These are phyloP conservation scores for Alternaria alternata DNA, from an alignment of 2,329 filamentous ascomycete species.

Conservation along the genomic window DNA sequence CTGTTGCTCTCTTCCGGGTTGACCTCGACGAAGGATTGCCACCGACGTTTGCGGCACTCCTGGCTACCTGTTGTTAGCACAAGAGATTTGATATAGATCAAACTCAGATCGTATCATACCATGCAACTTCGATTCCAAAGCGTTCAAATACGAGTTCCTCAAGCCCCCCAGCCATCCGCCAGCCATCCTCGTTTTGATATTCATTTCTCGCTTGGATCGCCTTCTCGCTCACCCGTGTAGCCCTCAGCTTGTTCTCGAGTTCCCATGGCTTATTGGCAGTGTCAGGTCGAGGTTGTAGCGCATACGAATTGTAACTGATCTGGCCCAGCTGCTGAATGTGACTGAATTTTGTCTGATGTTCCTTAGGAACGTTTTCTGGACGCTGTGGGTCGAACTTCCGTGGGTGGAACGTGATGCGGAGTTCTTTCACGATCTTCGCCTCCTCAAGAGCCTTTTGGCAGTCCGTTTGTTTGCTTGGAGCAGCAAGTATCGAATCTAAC, in stretches of 20 bases:
- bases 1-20: slow-evolving; percentile 16
- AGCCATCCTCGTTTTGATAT: slow-evolving; percentile 21
- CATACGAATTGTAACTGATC: slow-evolving; percentile 16
- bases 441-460: not conserved
- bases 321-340: slow-evolving; percentile 21
- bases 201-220: not conserved
- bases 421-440: not conserved
- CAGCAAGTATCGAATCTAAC: not conserved
- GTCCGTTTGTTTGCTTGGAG: not conserved
- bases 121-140: slow-evolving; percentile 29
- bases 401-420: slow-evolving; percentile 6
- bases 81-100: not conserved
- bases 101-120: slow-evolving; percentile 22
- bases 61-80: not conserved
- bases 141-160: too few species aligned
- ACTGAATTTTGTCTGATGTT: slow-evolving; percentile 21
- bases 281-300: slow-evolving; percentile 8
- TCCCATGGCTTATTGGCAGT: slow-evolving; percentile 20
- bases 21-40: slow-evolving; percentile 1
- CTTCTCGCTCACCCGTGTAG: slow-evolving; percentile 3
- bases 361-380: slow-evolving; percentile 13
- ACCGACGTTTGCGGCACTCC: slow-evolving; percentile 3
- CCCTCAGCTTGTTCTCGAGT: slow-evolving; percentile 18
- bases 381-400: not conserved
- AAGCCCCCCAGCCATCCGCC: too few species aligned